Evolutionary conservation across 2,329 filamentous ascomycete genomes (phyloP).

Genomic region (Sporothrix curviconia): DNA sequence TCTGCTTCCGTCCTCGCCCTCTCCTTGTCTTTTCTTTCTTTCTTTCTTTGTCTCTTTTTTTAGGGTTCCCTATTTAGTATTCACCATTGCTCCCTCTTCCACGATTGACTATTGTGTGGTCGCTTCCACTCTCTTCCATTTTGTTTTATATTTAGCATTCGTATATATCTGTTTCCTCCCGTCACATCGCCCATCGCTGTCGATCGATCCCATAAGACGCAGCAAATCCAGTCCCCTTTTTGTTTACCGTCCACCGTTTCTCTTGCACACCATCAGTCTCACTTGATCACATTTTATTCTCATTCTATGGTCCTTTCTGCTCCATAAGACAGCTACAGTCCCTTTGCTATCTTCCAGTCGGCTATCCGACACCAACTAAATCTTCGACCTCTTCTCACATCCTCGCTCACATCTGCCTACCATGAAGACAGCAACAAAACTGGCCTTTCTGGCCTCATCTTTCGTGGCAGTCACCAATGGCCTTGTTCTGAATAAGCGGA

Average conservation of each 20-base stretch:
- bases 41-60: neutral
- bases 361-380: no score
- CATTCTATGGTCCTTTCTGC: no score
- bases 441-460: constrained; percentile 27
- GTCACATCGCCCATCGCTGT: neutral
- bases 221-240: neutral
- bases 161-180: neutral
- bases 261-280: neutral
- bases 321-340: no score
- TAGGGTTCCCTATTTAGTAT: constrained; percentile 1
- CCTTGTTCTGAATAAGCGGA: constrained; percentile 26
- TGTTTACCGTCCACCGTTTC: neutral
- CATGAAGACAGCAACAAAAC: constrained; percentile 32
- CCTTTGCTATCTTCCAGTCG: no score
- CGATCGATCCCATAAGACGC: constrained; percentile 1
- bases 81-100: neutral
- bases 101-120: neutral
- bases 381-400: neutral
- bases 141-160: neutral
- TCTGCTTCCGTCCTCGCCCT: neutral
- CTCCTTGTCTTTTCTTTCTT: constrained; percentile 4
- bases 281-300: neutral
- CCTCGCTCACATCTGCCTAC: neutral
- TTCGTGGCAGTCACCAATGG: constrained; percentile 22
- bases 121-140: neutral